Evolutionary conservation across 1,284 basidiomycete genomes (phyloP).

Genomic region (Psilocybe mexicana): DNA sequence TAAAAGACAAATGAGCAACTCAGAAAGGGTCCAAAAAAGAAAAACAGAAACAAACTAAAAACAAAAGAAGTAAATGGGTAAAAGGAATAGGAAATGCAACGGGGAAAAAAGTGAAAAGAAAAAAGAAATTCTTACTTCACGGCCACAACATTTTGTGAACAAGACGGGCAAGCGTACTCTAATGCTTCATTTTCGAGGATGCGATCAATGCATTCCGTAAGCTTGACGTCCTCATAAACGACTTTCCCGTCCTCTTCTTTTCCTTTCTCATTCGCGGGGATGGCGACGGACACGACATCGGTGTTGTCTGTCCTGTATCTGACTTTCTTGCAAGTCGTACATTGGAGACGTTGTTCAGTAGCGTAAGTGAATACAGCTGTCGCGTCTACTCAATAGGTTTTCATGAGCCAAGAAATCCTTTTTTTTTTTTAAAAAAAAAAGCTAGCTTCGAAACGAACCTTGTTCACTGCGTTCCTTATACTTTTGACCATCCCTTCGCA

Average conservation of each 20-base stretch:
- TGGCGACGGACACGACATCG: conserved; percentile 80
- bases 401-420: no score
- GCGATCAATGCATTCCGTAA: conserved; percentile 69
- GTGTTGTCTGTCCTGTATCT: conserved; percentile 81
- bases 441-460: conserved; percentile 23
- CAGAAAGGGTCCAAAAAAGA: conserved; percentile 2
- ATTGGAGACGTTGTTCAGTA: conserved; percentile 86
- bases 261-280: conserved; percentile 63
- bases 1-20: conserved; percentile 28
- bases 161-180: conserved; percentile 64
- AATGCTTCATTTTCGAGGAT: conserved; percentile 71
- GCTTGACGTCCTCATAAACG: conserved; percentile 69
- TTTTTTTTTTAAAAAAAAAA: not conserved
- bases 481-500: conserved; percentile 69
- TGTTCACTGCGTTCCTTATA: conserved; percentile 36
- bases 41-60: not conserved
- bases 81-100: no score
- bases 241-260: conserved; percentile 62
- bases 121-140: conserved; percentile 38
- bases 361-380: conserved; percentile 82
- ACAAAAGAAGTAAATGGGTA: not conserved
- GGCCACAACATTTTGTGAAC: conserved; percentile 42
- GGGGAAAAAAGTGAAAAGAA: not conserved
- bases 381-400: no score
- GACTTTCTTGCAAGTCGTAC: conserved; percentile 82